A percentile compares a stretch with the other conserved stretches of the same genome.
phyloP scores from a whole-genome alignment of 495 filamentous ascomycete species.

The Trichoderma gamsii region DNA sequence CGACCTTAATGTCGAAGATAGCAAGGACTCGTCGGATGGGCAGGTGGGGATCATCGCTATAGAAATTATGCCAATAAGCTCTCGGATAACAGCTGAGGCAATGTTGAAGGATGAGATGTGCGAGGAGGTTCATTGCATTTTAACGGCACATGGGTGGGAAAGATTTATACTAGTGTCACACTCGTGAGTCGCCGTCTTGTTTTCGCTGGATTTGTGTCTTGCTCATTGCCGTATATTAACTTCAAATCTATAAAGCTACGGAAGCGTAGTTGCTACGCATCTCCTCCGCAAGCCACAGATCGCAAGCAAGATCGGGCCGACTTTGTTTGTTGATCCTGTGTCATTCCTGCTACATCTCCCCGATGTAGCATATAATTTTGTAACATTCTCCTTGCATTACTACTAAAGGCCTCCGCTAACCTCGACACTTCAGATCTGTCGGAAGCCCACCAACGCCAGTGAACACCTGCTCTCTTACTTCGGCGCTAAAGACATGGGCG shows the following conservation, averaged over 20 bases:
- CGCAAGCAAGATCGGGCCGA: slow-evolving; percentile 36
- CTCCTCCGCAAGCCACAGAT: slow-evolving; percentile 42
- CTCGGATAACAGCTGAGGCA: no score
- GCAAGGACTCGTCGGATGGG: no score
- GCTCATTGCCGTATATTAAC: not conserved
- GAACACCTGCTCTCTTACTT: no score
- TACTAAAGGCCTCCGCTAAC: no score
- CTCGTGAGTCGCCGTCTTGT: slow-evolving; percentile 31
- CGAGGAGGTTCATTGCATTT: slow-evolving; percentile 27
- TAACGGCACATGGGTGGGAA: slow-evolving; percentile 43
- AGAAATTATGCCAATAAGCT: no score
- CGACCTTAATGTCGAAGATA: no score
- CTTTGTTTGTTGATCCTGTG: slow-evolving; percentile 55
- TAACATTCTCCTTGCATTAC: slow-evolving; percentile 23
- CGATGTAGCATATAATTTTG: slow-evolving; percentile 61
- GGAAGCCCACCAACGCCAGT: no score
- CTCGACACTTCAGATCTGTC: no score
- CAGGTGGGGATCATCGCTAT: no score
- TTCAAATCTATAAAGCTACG: slow-evolving; percentile 27
- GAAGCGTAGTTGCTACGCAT: slow-evolving; percentile 50
- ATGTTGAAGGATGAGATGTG: not conserved
- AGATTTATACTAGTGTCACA: slow-evolving; percentile 46
- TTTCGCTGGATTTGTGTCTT: not conserved
- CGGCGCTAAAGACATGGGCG: no score
- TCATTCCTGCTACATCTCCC: slow-evolving; percentile 55